Conservation (phyloP, 352 stramenopile species). For the Phytophthora palmivora region DNA sequence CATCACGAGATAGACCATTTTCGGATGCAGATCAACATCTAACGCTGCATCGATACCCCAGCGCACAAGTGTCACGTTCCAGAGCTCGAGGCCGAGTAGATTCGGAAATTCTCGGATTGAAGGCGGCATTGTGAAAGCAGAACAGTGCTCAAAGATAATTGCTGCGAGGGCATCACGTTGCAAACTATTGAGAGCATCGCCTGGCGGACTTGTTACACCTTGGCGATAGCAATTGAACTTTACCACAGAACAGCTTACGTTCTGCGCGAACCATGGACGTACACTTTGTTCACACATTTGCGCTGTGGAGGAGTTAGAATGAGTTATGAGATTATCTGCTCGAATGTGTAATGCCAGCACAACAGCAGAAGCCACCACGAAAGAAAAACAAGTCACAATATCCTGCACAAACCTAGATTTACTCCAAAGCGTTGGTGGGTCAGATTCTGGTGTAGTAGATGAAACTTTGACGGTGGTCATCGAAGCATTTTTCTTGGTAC, state of each 20-base stretch:
- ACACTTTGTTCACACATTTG: constrained; percentile 30
- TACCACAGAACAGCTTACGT: constrained; percentile 44
- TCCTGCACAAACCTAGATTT: constrained; percentile 4
- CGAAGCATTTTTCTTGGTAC: neutral
- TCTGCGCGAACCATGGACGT: constrained; percentile 39
- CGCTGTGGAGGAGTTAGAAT: neutral
- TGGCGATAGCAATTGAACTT: constrained; percentile 37
- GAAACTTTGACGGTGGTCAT: neutral
- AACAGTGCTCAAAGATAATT: constrained; percentile 55
- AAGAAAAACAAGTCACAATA: constrained; percentile 24
- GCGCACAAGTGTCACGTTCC: constrained; percentile 50
- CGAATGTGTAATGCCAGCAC: constrained; percentile 11
- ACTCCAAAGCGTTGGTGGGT: neutral
- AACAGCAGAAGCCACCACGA: constrained; percentile 3
- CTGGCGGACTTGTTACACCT: constrained; percentile 3
- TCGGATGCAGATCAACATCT: constrained; percentile 29
- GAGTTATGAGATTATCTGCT: neutral
- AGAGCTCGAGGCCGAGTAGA: constrained; percentile 57
- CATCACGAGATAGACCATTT: constrained; percentile 42
- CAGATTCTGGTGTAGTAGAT: neutral
- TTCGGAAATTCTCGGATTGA: constrained; percentile 42
- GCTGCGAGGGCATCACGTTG: constrained; percentile 18
- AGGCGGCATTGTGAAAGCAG: constrained; percentile 33
- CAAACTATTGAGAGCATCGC: constrained; percentile 23
- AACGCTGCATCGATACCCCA: constrained; percentile 44